phyloP scores from a whole-genome alignment of 1,284 basidiomycete species.

The Golubevia pallescens region DNA sequence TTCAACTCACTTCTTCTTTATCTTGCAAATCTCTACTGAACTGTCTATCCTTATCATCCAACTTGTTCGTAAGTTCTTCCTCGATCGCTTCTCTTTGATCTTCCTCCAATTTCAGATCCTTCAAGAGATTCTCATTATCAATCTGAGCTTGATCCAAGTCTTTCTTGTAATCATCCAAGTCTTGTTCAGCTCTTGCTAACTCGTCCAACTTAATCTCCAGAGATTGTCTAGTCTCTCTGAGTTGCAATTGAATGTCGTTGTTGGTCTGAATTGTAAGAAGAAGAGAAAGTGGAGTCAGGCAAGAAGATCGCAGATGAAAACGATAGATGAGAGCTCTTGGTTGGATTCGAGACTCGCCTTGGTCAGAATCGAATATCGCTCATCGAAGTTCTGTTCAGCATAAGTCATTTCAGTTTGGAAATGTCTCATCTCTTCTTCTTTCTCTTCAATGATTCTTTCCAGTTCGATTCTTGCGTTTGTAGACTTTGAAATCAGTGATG shows the following conservation, averaged over 20 bases:
- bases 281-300: neutral
- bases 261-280: neutral
- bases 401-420: too few relatives aligned
- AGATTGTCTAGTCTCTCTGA: neutral
- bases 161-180: constrained; percentile 32
- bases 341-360: neutral
- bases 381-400: too few relatives aligned
- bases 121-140: constrained; percentile 34
- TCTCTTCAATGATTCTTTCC: too few relatives aligned
- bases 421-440: too few relatives aligned
- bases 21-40: constrained; percentile 57
- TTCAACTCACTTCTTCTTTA: constrained; percentile 40
- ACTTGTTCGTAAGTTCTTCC: constrained; percentile 13
- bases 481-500: too few relatives aligned
- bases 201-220: neutral
- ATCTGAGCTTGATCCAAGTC: constrained; percentile 43
- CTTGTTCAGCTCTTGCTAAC: constrained; percentile 17
- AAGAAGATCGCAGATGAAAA: neutral
- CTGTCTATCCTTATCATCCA: constrained; percentile 53
- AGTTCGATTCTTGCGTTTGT: too few relatives aligned
- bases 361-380: neutral
- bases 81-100: constrained; percentile 5
- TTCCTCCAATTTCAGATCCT: constrained; percentile 26
- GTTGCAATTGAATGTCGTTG: neutral
- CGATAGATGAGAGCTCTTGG: neutral